Base-by-base conservation (phyloP, 257 asterid genomes). In the Phtheirospermum japonicum region DNA sequence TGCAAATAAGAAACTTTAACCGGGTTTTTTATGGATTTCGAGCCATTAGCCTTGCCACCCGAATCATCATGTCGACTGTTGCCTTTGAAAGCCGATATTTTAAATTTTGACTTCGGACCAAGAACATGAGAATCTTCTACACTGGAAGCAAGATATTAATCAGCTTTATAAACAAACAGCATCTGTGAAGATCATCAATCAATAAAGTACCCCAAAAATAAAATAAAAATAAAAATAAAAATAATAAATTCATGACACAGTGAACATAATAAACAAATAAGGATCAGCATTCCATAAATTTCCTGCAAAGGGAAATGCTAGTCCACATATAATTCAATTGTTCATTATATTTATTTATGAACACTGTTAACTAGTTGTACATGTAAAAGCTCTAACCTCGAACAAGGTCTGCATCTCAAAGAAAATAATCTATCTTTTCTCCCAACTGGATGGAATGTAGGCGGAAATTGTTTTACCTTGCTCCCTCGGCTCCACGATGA, bases 11-110 rank as follows among this genome's bases (percentile, higher is more conserved):
- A 75, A 75, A 89, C 77, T 59, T 80, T 79, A 45, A 83, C 76
- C 48, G 85, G 76, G 13, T 77, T 82, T 57, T 83, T 82, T 76
- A 69, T 68, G 34, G 87, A 76, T 60, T 82, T 88, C 20, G 90
- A 81, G 36, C 85, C 89, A 75, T 78, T 79, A 52, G 74, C 70
- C 67, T 80, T 79, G 80, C 82, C 78, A 54, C 82, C 82, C 7
- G 85, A 63, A 66, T 79, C 86, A 71, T 86, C 93, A 70, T 66
- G 78, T 50, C 79, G 90, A 61, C 65, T 73, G 75, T 72, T 76
- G 73, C 90, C 85, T 80, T 82, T 89, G 78, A 89, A 89, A 39
- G 95, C 96, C 4, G 85, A 86, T 73, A 92, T 72, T 77, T 80
- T 89, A 65, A 79, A 75, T 71, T 80, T 83, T 28, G 83, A 71